These are phyloP conservation scores for Stellera chamaejasme DNA, from an alignment of 345 rosid genomes.

Conservation along the genomic window DNA sequence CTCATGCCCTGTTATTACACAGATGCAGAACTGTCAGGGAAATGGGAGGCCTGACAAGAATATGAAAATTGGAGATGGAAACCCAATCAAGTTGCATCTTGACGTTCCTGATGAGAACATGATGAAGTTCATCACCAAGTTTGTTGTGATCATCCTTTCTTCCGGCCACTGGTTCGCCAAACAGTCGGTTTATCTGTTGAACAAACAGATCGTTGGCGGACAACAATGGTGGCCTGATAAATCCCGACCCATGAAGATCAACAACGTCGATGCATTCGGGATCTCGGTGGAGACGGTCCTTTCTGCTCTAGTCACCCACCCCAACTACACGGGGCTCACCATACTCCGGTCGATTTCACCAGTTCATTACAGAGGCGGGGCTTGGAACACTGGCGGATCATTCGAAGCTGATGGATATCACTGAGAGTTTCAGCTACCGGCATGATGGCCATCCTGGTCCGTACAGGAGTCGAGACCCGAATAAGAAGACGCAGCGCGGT, in stretches of 20 bases:
- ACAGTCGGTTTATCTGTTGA: slow-evolving; percentile 77
- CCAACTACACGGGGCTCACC: slow-evolving; percentile 70
- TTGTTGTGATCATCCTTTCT: slow-evolving; percentile 79
- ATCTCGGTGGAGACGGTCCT: slow-evolving; percentile 79
- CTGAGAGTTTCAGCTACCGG: slow-evolving; percentile 72
- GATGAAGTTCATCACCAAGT: slow-evolving; percentile 56
- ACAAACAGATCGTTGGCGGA: slow-evolving; percentile 85
- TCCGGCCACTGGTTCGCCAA: slow-evolving; percentile 99
- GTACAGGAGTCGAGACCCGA: slow-evolving; percentile 75
- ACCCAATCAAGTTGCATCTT: slow-evolving; percentile 81
- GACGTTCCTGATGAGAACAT: slow-evolving; percentile 66
- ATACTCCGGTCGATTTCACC: slow-evolving; percentile 84
- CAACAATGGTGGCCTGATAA: slow-evolving; percentile 90
- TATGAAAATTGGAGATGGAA: slow-evolving; percentile 97
- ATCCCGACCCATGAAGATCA: slow-evolving; percentile 62
- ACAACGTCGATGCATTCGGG: slow-evolving; percentile 78
- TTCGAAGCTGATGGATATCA: slow-evolving; percentile 84
- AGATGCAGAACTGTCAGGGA: slow-evolving; percentile 99
- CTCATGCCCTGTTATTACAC: slow-evolving; percentile 81
- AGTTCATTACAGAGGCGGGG: slow-evolving; percentile 97
- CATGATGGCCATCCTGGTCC: slow-evolving; percentile 99
- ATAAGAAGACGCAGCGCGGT: slow-evolving; percentile 69
- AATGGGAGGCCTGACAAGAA: slow-evolving; percentile 93
- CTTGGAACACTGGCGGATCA: slow-evolving; percentile 98
- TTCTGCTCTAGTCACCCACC: slow-evolving; percentile 58